Evolutionary conservation across 2,329 filamentous ascomycete genomes (phyloP).

Genomic region (Penicillium sp.): DNA sequence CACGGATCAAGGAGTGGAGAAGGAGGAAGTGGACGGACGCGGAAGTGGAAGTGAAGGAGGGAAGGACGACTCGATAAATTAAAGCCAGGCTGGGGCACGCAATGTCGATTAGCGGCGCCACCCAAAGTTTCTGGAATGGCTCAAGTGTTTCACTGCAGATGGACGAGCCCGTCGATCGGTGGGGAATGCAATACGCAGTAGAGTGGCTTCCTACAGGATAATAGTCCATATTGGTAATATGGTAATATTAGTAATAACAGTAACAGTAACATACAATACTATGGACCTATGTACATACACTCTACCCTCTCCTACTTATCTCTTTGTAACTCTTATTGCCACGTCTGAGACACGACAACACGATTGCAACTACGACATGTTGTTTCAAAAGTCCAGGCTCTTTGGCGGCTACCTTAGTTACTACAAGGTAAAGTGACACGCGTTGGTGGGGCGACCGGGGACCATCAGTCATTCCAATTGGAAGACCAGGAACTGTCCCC

Average conservation of each 20-base stretch:
- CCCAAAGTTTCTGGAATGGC: conserved; percentile 20
- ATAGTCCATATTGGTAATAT: too few relatives aligned
- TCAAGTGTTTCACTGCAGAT: conserved; percentile 24
- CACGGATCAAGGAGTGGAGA: neutral
- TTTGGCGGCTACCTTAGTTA: conserved; percentile 9
- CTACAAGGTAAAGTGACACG: conserved; percentile 38
- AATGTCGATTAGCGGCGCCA: conserved; percentile 12
- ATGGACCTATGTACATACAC: too few relatives aligned
- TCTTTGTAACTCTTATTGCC: too few relatives aligned
- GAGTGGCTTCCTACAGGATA: too few relatives aligned
- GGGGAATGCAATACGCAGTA: conserved; percentile 20
- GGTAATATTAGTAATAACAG: neutral
- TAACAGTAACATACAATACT: too few relatives aligned
- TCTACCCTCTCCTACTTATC: too few relatives aligned
- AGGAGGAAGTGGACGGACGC: neutral
- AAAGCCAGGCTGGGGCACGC: conserved; percentile 15
- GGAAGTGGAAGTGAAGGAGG: conserved; percentile 13
- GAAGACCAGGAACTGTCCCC: conserved; percentile 17
- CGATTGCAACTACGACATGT: too few relatives aligned
- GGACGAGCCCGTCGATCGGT: conserved; percentile 23
- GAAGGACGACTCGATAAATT: neutral
- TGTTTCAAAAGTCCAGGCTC: conserved; percentile 7
- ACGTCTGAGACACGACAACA: conserved; percentile 1
- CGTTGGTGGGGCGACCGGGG: conserved; percentile 36
- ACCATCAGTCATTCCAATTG: conserved; percentile 21